Conservation (phyloP, 73 alveolate genomes). For the Paramecium sonneborni region DNA sequence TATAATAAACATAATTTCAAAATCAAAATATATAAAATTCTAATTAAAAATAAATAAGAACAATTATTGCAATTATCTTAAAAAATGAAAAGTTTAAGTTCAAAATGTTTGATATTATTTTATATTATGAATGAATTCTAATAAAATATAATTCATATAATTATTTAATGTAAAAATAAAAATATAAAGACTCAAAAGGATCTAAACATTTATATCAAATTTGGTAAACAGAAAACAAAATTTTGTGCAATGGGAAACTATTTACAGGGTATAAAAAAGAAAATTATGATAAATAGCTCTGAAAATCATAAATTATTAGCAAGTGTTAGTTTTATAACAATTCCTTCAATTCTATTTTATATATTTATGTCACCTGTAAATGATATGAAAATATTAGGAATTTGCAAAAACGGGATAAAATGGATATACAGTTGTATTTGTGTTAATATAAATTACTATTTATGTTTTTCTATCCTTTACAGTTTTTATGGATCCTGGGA, state of each 20-base stretch:
- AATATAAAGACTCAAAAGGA: neutral
- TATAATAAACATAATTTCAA: too few species aligned
- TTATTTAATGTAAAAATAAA: neutral
- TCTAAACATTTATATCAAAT: neutral
- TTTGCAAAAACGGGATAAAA: neutral
- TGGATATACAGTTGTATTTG: constrained; percentile 15
- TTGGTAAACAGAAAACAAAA: constrained; percentile 48
- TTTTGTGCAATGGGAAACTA: constrained; percentile 15
- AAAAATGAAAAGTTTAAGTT: neutral
- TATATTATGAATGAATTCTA: neutral
- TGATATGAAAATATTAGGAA: neutral
- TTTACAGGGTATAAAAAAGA: constrained; percentile 42
- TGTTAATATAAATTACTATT: neutral
- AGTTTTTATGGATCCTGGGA: constrained; percentile 53
- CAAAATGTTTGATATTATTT: neutral
- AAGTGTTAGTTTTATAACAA: neutral
- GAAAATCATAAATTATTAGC: constrained; percentile 59
- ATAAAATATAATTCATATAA: neutral
- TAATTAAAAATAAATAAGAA: too few species aligned
- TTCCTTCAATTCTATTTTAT: constrained; percentile 32
- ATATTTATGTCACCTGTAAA: constrained; percentile 57
- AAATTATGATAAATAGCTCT: constrained; percentile 39
- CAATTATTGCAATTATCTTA: neutral
- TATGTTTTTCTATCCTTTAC: neutral
- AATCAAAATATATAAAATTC: neutral